A percentile compares a stretch with the other conserved stretches of the same genome.
Evolutionary conservation across 1,139 yeast species (phyloP).

Genomic region (Yamadazyma diospyri): DNA sequence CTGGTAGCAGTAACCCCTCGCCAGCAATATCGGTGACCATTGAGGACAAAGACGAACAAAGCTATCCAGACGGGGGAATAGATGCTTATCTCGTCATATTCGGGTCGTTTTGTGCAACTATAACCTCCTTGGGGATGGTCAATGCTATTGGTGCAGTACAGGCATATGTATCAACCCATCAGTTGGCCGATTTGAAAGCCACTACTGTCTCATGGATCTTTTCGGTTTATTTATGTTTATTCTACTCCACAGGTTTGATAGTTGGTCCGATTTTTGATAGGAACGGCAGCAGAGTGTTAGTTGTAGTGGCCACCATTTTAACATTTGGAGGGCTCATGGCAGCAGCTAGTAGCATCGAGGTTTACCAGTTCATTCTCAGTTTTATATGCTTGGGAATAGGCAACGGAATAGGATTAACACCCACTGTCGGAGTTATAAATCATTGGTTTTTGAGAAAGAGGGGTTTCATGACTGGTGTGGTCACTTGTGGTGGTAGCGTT

Average conservation of each 20-base stretch:
- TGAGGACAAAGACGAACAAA: conserved; percentile 8
- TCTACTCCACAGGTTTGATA: conserved; percentile 30
- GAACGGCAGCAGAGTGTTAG: conserved; percentile 27
- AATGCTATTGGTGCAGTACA: conserved; percentile 63
- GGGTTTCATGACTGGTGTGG: conserved; percentile 35
- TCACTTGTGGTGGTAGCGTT: conserved; percentile 38
- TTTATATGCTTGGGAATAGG: conserved; percentile 35
- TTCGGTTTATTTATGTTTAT: conserved; percentile 30
- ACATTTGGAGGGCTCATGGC: conserved; percentile 33
- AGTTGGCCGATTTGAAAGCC: conserved; percentile 39
- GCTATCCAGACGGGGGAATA: conserved; percentile 63
- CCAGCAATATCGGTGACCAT: not conserved
- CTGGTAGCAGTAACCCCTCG: not conserved
- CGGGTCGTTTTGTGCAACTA: conserved; percentile 57
- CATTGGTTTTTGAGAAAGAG: conserved; percentile 36
- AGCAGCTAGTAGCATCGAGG: conserved; percentile 25
- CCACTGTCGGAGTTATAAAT: conserved; percentile 34
- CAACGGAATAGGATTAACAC: conserved; percentile 33
- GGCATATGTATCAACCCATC: conserved; percentile 53
- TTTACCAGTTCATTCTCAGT: conserved; percentile 35
- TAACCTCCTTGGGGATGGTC: conserved; percentile 55
- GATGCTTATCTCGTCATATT: conserved; percentile 57
- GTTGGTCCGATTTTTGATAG: conserved; percentile 38
- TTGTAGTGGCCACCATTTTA: conserved; percentile 24
- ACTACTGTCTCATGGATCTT: conserved; percentile 45